Conservation (phyloP, 345 rosid genomes). For the Ceriops zippeliana region DNA sequence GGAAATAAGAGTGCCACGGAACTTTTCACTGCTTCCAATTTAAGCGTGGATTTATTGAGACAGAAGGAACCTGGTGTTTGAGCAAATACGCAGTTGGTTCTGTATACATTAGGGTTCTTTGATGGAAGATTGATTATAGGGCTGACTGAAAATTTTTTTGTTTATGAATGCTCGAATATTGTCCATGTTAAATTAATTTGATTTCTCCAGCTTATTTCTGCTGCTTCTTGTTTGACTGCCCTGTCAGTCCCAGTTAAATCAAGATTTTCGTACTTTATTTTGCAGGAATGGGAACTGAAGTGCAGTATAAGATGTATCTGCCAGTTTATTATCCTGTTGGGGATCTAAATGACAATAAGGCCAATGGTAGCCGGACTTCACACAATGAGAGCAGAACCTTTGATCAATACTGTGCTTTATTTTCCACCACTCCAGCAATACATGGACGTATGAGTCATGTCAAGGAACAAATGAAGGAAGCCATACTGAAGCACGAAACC, state of each 20-base stretch:
- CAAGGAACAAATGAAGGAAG: constrained; percentile 53
- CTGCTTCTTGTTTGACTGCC: neutral
- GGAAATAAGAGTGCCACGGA: too few relatives aligned
- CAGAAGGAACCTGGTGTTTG: too few relatives aligned
- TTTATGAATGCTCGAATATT: too few relatives aligned
- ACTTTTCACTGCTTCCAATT: too few relatives aligned
- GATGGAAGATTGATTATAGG: too few relatives aligned
- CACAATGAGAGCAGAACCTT: constrained; percentile 34
- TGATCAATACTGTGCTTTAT: constrained; percentile 35
- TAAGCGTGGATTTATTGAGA: too few relatives aligned
- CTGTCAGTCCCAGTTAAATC: neutral
- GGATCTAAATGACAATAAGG: constrained; percentile 46
- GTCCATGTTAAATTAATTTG: neutral
- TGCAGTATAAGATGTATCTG: constrained; percentile 53
- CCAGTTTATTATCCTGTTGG: constrained; percentile 47
- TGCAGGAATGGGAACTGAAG: constrained; percentile 68
- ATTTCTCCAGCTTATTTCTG: neutral
- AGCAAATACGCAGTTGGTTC: too few relatives aligned
- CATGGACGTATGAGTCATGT: constrained; percentile 31
- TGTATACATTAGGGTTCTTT: too few relatives aligned
- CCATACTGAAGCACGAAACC: constrained; percentile 68
- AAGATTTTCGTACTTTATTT: neutral
- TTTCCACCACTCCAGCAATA: constrained; percentile 29
- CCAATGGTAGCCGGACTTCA: constrained; percentile 43
- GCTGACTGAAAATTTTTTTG: too few relatives aligned